Evolutionary conservation across 2,329 filamentous ascomycete genomes (phyloP).

Genomic region (Whalleya microplaca): DNA sequence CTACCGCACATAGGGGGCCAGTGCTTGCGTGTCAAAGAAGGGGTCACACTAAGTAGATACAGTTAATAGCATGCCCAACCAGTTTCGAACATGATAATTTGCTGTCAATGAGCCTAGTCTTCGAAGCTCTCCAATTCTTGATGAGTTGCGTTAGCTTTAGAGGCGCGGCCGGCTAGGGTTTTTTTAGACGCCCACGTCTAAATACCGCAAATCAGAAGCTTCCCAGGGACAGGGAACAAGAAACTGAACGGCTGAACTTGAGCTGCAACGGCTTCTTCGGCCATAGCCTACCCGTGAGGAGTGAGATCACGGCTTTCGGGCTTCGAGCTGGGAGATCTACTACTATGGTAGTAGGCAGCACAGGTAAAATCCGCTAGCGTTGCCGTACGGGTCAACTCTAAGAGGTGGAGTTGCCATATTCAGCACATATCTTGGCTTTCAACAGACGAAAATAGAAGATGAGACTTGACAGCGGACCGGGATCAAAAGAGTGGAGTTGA

Average conservation of each 20-base stretch:
- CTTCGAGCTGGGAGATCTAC: background rate
- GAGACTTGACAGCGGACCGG: constrained; percentile 12
- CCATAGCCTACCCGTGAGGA: background rate
- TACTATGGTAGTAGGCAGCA: background rate
- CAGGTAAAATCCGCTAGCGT: background rate
- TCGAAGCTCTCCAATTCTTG: background rate
- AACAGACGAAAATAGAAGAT: constrained; percentile 28
- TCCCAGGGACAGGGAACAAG: background rate
- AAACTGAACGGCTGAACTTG: background rate
- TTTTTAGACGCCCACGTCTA: background rate
- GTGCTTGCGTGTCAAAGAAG: background rate
- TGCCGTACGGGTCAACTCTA: constrained; percentile 2
- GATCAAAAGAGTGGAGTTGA: constrained; percentile 14
- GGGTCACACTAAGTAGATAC: constrained; percentile 4
- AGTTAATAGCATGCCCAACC: background rate
- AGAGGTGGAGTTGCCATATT: constrained; percentile 16
- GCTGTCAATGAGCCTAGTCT: background rate
- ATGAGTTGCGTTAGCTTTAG: background rate
- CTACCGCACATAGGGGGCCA: constrained; percentile 3
- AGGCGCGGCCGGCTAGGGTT: background rate
- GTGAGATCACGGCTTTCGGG: constrained; percentile 5
- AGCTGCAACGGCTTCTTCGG: background rate
- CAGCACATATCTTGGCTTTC: constrained; percentile 16
- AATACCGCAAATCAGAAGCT: constrained; percentile 1
- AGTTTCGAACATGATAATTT: constrained; percentile 1